Evolutionary conservation across 2,329 filamentous ascomycete genomes (phyloP), one percentile per base, ranked within the genome.

Genomic region (Clarireedia sp.): DNA sequence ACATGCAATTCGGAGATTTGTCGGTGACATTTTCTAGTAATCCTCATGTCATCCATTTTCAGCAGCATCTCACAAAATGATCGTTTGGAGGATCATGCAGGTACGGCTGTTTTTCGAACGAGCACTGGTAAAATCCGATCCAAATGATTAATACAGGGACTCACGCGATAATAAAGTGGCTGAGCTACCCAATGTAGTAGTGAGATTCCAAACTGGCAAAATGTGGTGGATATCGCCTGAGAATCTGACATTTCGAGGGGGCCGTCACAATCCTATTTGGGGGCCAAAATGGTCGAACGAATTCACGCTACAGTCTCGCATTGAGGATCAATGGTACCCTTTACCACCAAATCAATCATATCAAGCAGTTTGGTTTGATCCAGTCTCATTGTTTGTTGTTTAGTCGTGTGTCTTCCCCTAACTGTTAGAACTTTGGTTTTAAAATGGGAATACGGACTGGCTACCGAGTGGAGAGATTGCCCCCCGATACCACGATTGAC

Each of bases 401-500:
- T 17, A 19, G 10, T 5, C 21, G 3, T 17, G 5, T 33, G 9
- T 29, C 38, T 12, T 4, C 14, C 40, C 9, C 21, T 7, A 5
- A 14, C 48, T 36, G 10, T 6, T 23, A 16, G n/a, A 23, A 19
- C n/a, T 16, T 16, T 8, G 10, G 14, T 7, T 16, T 48, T 0
- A 26, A 41, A 29, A 54, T 54, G 52, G 52, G 19, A 16, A 46
- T 47, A 24, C 52, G 52, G 17, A 54, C 52, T 8, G 52, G 46
- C 19, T 54, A 54, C 17, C 46, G 52, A 12, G 52, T 54, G 26
- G 52, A 54, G 17, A 48, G 52, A 43, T 23, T 54, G 33, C 52
- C 52, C 24, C 46, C 33, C 19, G 38, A 54, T 26, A 36, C 46
- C 33, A 50, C 52, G 3, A 37, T 54, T 26, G 38, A 54, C 17